Evolutionary conservation across 2,329 filamentous ascomycete genomes (phyloP).

Genomic region (Talaromyces verruculosus): DNA sequence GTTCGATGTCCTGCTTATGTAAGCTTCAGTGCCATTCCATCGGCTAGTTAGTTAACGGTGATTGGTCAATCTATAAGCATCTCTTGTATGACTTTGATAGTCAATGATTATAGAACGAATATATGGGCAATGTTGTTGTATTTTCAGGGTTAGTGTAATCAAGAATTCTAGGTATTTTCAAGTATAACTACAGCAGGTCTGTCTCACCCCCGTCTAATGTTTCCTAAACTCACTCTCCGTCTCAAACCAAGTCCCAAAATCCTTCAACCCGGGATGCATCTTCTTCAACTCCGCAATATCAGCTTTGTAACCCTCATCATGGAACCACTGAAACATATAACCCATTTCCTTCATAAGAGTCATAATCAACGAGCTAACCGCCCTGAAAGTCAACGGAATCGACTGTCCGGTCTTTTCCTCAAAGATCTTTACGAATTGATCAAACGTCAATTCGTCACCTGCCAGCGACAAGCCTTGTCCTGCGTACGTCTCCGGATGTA

Average conservation of each 20-base stretch:
- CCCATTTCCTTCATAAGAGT: conserved; percentile 46
- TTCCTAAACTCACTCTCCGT: conserved; percentile 46
- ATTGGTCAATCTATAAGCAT: not conserved
- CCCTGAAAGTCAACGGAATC: conserved; percentile 44
- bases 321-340: conserved; percentile 55
- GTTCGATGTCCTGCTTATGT: not conserved
- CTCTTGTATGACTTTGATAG: not conserved
- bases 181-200: not conserved
- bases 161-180: not conserved
- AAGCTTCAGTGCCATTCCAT: too few species aligned
- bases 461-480: conserved; percentile 51
- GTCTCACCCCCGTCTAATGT: not conserved
- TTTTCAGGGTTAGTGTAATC: too few species aligned
- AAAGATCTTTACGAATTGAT: conserved; percentile 48
- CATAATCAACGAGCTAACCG: conserved; percentile 44
- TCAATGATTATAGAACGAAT: too few species aligned
- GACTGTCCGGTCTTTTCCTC: conserved; percentile 47
- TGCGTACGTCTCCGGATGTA: conserved; percentile 47
- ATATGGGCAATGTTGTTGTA: too few species aligned
- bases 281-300: conserved; percentile 47
- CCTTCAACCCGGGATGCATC: conserved; percentile 48
- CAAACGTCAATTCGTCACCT: conserved; percentile 53
- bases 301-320: conserved; percentile 48
- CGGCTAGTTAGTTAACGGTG: too few species aligned
- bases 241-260: conserved; percentile 51